phyloP scores from a whole-genome alignment of 441 rosid species.

The Biscutella auriculata region DNA sequence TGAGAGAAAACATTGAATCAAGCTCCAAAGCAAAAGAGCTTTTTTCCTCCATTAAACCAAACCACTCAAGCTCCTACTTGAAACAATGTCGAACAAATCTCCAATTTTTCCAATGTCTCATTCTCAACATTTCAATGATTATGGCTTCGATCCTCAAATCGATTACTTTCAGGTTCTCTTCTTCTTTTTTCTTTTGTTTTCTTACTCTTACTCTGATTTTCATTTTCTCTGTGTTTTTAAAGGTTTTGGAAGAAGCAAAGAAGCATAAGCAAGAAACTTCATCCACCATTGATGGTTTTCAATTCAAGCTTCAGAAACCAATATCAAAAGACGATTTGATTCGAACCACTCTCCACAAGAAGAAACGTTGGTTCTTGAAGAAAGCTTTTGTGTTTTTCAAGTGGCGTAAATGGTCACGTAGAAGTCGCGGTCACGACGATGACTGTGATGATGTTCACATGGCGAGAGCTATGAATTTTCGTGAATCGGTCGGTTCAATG shows the following conservation, averaged over 20 bases:
- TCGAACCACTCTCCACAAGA: conserved; percentile 14
- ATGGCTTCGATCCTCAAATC: conserved; percentile 85
- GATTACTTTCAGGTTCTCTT: conserved; percentile 59
- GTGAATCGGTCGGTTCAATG: conserved; percentile 22
- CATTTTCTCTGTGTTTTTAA: neutral
- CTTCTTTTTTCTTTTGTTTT: neutral
- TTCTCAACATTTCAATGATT: conserved; percentile 69
- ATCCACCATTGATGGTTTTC: conserved; percentile 31
- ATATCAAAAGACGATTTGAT: conserved; percentile 43
- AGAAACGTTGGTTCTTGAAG: conserved; percentile 56
- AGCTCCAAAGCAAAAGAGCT: neutral
- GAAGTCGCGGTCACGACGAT: too few species aligned
- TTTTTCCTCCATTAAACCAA: too few species aligned
- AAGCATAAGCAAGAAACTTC: conserved; percentile 44
- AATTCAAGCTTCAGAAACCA: conserved; percentile 77
- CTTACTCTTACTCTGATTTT: too few species aligned
- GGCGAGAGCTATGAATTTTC: conserved; percentile 37
- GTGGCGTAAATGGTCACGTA: conserved; percentile 32
- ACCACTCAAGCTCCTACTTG: too few species aligned
- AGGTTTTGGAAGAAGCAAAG: conserved; percentile 73
- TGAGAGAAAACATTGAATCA: conserved; percentile 5
- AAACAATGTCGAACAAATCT: too few species aligned
- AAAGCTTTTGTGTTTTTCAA: conserved; percentile 52
- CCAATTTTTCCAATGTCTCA: conserved; percentile 60
- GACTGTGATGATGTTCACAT: conserved; percentile 25